These are phyloP conservation scores for Orychophragmus violaceus DNA, from an alignment of 345 rosid species.

Conservation along the genomic window DNA sequence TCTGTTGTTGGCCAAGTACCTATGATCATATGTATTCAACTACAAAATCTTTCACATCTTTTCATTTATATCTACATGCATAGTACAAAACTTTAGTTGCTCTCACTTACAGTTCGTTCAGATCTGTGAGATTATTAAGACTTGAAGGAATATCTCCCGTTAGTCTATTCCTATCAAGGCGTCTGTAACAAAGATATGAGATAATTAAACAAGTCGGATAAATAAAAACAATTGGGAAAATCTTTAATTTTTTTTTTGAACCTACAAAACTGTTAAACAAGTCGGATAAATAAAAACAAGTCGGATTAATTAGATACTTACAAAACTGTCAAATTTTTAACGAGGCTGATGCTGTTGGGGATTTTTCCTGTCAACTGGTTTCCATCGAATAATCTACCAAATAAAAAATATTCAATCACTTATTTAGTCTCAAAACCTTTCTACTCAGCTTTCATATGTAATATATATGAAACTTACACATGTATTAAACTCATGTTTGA, in stretches of 20 bases:
- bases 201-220: not conserved
- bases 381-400: slow-evolving; percentile 62
- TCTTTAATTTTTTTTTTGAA: not conserved
- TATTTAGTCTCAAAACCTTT: not conserved
- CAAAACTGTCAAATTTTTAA: slow-evolving; percentile 51
- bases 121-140: slow-evolving; percentile 51
- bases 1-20: slow-evolving; percentile 67
- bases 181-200: slow-evolving; percentile 41
- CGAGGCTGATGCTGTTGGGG: slow-evolving; percentile 62
- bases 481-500: slow-evolving; percentile 62
- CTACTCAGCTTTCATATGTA: not conserved
- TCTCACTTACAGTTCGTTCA: slow-evolving; percentile 61
- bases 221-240: not conserved
- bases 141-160: slow-evolving; percentile 47
- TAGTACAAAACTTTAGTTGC: not conserved
- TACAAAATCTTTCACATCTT: not conserved
- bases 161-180: slow-evolving; percentile 62
- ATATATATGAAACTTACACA: slow-evolving; percentile 46
- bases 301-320: too few species aligned
- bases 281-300: too few species aligned
- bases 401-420: not conserved
- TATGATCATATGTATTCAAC: slow-evolving; percentile 34
- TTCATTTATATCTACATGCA: not conserved
- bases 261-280: not conserved
- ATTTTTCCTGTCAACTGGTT: slow-evolving; percentile 53